phyloP scores from a whole-genome alignment of 2,329 filamentous ascomycete species.

The Colletotrichum sp. region DNA sequence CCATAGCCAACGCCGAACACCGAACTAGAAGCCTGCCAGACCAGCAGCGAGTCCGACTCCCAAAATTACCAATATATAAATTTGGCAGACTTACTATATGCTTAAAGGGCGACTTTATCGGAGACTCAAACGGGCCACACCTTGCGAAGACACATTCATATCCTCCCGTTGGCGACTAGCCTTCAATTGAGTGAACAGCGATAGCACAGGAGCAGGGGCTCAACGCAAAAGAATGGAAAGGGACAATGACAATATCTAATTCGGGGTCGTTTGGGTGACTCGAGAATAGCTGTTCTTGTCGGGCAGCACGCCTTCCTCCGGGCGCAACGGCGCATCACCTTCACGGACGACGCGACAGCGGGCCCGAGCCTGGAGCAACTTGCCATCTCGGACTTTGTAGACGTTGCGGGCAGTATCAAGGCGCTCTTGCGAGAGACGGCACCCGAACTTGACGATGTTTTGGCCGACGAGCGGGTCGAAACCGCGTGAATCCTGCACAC shows the following conservation, averaged over 20 bases:
- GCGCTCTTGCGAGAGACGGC: not conserved
- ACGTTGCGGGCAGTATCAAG: not conserved
- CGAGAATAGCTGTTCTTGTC: not conserved
- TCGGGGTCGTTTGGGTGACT: rapidly evolving
- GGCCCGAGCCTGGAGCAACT: rapidly evolving
- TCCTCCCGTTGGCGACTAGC: not conserved
- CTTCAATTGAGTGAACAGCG: not conserved
- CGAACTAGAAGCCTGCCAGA: not conserved
- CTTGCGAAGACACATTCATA: not conserved
- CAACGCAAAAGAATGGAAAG: not conserved
- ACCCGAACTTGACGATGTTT: rapidly evolving
- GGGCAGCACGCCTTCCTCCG: rapidly evolving
- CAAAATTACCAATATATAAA: not conserved
- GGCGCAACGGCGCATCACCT: not conserved
- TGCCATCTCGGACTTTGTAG: not conserved
- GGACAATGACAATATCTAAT: rapidly evolving
- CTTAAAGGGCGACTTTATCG: not conserved
- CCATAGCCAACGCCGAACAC: rapidly evolving
- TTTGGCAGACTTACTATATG: not conserved
- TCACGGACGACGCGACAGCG: not conserved
- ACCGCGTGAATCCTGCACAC: not conserved
- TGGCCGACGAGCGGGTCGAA: not conserved
- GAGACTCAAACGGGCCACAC: not conserved
- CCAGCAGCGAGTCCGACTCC: not conserved
- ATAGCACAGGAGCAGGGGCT: not conserved